Percentiles rank a stretch among this genome's conserved stretches.
Conservation (phyloP, 306 rosid genomes). For the Urtica urens region DNA sequence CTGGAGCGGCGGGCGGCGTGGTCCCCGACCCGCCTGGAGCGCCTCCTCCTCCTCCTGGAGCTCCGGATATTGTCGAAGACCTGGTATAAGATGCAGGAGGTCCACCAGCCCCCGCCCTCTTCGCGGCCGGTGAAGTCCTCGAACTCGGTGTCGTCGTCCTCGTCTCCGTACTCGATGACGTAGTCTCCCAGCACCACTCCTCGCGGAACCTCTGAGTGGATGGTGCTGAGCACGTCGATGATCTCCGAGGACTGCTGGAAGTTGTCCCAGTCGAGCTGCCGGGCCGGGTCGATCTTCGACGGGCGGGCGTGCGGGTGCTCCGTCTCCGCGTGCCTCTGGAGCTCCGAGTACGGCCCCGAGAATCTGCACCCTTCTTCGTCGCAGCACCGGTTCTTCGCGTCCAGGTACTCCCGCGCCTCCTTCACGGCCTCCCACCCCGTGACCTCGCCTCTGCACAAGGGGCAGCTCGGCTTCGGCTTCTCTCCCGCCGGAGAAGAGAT, state of each 20-base stretch:
- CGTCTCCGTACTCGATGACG: constrained; percentile 88
- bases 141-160: constrained; percentile 68
- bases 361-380: constrained; percentile 62
- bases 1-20: constrained; percentile 52
- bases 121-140: constrained; percentile 88
- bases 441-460: constrained; percentile 88
- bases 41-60: constrained; percentile 79
- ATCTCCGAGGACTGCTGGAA: constrained; percentile 96
- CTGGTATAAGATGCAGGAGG: constrained; percentile 85
- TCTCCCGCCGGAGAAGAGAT: constrained; percentile 43
- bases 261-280: constrained; percentile 94
- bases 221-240: constrained; percentile 90
- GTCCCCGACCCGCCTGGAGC: constrained; percentile 70
- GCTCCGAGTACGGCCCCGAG: constrained; percentile 64
- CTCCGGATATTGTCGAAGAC: constrained; percentile 77
- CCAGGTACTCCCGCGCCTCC: constrained; percentile 54
- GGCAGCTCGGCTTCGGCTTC: constrained; percentile 51
- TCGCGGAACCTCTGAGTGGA: constrained; percentile 80
- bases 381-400: constrained; percentile 75
- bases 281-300: constrained; percentile 83
- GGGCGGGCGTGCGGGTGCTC: constrained; percentile 90
- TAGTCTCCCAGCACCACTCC: constrained; percentile 94
- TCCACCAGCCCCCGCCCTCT: constrained; percentile 92
- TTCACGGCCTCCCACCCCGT: constrained; percentile 73
- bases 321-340: constrained; percentile 62